These are phyloP conservation scores for Amanita jacksonii DNA, from an alignment of 768 basidiomycete genomes.

Conservation along the genomic window DNA sequence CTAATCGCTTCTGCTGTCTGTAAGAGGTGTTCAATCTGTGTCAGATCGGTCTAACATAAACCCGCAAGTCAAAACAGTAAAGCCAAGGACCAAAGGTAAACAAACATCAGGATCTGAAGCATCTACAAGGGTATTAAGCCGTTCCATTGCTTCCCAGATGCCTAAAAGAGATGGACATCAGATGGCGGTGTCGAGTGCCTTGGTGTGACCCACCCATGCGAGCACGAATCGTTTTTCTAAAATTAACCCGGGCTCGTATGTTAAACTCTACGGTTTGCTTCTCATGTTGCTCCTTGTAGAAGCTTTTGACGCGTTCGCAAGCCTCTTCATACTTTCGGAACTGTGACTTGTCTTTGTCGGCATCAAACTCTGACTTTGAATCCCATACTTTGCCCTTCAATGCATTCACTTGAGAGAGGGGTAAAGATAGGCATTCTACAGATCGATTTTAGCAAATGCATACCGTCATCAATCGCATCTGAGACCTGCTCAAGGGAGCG, in stretches of 20 bases:
- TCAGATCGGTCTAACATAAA: constrained; percentile 46
- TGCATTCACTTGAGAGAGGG: constrained; percentile 37
- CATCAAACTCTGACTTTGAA: constrained; percentile 33
- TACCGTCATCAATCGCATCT: constrained; percentile 19
- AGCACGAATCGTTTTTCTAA: constrained; percentile 47
- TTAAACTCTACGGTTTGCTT: constrained; percentile 78
- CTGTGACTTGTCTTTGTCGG: constrained; percentile 43
- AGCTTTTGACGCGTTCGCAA: constrained; percentile 54
- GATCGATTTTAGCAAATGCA: too few relatives aligned
- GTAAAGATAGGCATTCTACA: background rate
- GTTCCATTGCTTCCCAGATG: constrained; percentile 70
- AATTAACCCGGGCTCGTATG: constrained; percentile 54
- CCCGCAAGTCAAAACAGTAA: background rate
- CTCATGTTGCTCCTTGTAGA: constrained; percentile 59
- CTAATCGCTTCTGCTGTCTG: constrained; percentile 76
- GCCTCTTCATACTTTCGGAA: constrained; percentile 55
- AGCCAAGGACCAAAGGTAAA: background rate
- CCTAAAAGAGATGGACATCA: constrained; percentile 5
- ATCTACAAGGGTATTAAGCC: constrained; percentile 70
- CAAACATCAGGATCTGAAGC: constrained; percentile 73
- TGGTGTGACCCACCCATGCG: constrained; percentile 37
- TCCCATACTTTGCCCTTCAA: constrained; percentile 42
- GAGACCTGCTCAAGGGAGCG: constrained; percentile 14
- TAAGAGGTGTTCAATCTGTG: constrained; percentile 74
- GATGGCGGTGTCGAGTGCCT: background rate